A percentile compares a stretch with the other conserved stretches of the same genome.
Conservation (phyloP, 2,329 filamentous ascomycete species). For the Exserohilum turcica region DNA sequence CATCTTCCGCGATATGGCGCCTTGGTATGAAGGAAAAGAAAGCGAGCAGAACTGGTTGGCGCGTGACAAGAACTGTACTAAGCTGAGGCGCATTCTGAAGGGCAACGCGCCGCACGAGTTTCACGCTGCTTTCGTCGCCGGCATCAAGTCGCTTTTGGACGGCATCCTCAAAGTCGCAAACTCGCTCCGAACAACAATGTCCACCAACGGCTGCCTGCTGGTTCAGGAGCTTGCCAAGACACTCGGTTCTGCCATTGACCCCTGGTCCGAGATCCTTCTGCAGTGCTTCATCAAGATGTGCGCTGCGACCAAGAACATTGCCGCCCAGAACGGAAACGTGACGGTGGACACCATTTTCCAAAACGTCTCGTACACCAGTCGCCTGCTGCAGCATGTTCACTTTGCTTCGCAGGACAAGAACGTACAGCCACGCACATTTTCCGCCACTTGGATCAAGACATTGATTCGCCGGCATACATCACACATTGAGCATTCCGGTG, state of each 20-base stretch:
- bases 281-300: slow-evolving; percentile 89
- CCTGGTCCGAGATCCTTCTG: slow-evolving; percentile 87
- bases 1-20: slow-evolving; percentile 78
- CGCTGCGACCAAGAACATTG: slow-evolving; percentile 89
- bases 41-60: slow-evolving; percentile 89
- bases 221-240: slow-evolving; percentile 82
- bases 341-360: slow-evolving; percentile 82
- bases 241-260: slow-evolving; percentile 78
- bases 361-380: slow-evolving; percentile 76
- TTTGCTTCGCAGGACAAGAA: slow-evolving; percentile 90
- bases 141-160: slow-evolving; percentile 77
- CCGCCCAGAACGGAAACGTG: slow-evolving; percentile 78
- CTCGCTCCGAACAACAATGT: slow-evolving; percentile 86
- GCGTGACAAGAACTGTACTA: slow-evolving; percentile 79
- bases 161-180: slow-evolving; percentile 85
- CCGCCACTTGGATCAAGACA: slow-evolving; percentile 81
- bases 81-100: slow-evolving; percentile 76
- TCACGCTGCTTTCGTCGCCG: slow-evolving; percentile 69
- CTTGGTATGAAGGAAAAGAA: slow-evolving; percentile 84
- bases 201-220: slow-evolving; percentile 81
- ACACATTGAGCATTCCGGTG: slow-evolving; percentile 82
- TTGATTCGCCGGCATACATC: slow-evolving; percentile 81
- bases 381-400: slow-evolving; percentile 85
- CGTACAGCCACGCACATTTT: slow-evolving; percentile 79
- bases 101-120: slow-evolving; percentile 85